A percentile compares a stretch with the other conserved stretches of the same genome.
Conservation (phyloP, 164 flowering plant genomes). For the Stephania yunnanensis region DNA sequence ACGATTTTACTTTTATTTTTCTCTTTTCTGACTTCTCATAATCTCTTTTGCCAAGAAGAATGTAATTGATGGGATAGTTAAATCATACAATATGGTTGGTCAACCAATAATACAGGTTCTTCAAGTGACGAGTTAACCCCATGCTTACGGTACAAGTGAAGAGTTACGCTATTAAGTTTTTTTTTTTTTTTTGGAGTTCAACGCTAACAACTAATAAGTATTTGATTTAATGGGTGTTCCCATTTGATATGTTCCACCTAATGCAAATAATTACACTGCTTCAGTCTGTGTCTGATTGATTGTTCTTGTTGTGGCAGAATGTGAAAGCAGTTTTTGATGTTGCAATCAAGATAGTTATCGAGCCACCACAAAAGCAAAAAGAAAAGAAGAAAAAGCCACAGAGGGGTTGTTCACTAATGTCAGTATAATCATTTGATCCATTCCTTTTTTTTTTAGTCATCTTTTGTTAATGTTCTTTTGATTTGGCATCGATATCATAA, state of each 20-base stretch:
- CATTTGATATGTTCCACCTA: neutral
- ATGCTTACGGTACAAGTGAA: slow-evolving; percentile 1
- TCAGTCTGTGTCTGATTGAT: neutral
- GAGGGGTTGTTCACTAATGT: slow-evolving; percentile 57
- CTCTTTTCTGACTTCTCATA: neutral
- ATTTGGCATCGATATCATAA: neutral
- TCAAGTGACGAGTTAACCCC: neutral
- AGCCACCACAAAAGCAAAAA: slow-evolving; percentile 74
- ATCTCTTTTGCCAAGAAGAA: neutral
- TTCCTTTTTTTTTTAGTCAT: neutral
- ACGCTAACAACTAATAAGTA: too few species aligned
- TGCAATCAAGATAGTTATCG: slow-evolving; percentile 89
- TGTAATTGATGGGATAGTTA: neutral
- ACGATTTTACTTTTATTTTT: neutral
- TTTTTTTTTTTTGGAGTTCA: too few species aligned
- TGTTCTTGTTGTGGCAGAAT: slow-evolving; percentile 37
- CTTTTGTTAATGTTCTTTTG: neutral
- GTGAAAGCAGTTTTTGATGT: slow-evolving; percentile 98
- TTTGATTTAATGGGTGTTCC: neutral
- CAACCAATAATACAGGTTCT: neutral
- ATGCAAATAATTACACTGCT: neutral
- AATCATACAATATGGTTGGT: neutral
- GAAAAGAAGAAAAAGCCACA: slow-evolving; percentile 73
- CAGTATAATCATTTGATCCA: slow-evolving; percentile 30
- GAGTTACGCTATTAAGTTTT: neutral